A percentile compares a stretch with the other conserved stretches of the same genome.
These are phyloP conservation scores for Saccharomycopsis sp. DNA, from an alignment of 805 yeast species.

Conservation along the genomic window DNA sequence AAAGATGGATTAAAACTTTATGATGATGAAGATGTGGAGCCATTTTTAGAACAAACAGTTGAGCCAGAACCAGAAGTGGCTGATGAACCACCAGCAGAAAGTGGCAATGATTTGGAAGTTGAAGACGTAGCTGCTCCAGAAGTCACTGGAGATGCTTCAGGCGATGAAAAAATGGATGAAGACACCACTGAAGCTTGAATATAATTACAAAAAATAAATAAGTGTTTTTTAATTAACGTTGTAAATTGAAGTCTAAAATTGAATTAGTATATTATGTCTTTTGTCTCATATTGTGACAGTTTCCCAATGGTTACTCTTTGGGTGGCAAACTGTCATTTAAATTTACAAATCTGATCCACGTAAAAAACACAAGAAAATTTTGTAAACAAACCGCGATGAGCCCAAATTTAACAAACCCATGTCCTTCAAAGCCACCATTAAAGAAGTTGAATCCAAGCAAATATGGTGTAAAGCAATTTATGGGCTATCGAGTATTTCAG, in stretches of 20 bases:
- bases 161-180: not conserved
- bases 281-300: too few relatives aligned
- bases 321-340: too few relatives aligned
- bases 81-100: conserved; percentile 2
- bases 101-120: not conserved
- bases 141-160: not conserved
- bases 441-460: conserved; percentile 6
- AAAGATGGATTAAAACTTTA: conserved; percentile 64
- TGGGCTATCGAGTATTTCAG: conserved; percentile 8
- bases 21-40: conserved; percentile 72
- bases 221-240: too few relatives aligned
- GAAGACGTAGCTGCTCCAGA: not conserved
- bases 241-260: too few relatives aligned
- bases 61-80: conserved; percentile 1
- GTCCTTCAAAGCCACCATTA: conserved; percentile 13
- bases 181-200: not conserved
- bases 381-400: too few relatives aligned
- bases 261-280: too few relatives aligned
- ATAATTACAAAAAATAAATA: too few relatives aligned
- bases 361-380: too few relatives aligned
- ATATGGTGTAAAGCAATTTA: conserved; percentile 13
- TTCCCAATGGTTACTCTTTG: too few relatives aligned
- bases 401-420: too few relatives aligned
- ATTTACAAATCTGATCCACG: too few relatives aligned
- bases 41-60: conserved; percentile 21